Evolutionary conservation across 306 rosid genomes (phyloP).

Genomic region (Myrica gale): DNA sequence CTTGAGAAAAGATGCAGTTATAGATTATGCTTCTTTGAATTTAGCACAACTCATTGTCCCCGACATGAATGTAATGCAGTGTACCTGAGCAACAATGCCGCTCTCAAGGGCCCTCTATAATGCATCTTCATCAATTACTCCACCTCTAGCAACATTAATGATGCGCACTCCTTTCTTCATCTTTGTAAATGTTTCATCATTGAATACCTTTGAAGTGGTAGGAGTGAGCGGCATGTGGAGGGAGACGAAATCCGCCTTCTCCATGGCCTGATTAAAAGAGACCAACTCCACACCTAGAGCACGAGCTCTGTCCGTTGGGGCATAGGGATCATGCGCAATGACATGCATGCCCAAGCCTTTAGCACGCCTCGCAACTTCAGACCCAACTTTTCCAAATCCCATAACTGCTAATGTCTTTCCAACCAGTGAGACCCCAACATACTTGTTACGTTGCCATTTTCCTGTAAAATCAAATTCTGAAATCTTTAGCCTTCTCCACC

Average conservation of each 20-base stretch:
- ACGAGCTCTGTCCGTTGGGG: conserved; percentile 84
- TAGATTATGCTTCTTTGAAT: not conserved
- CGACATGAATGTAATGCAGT: not conserved
- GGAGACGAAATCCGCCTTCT: conserved; percentile 77
- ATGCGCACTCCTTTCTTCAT: conserved; percentile 88
- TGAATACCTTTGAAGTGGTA: conserved; percentile 66
- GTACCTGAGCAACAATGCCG: conserved; percentile 88
- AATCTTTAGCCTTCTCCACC: not conserved
- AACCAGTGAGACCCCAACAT: conserved; percentile 85
- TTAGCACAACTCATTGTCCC: not conserved
- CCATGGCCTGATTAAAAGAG: conserved; percentile 69
- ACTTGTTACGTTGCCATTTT: conserved; percentile 83
- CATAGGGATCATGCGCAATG: conserved; percentile 88
- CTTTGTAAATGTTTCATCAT: conserved; percentile 59
- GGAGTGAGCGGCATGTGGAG: conserved; percentile 94
- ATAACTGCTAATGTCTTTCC: conserved; percentile 86
- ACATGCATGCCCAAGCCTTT: conserved; percentile 91
- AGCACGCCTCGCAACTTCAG: conserved; percentile 87
- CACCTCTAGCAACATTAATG: conserved; percentile 85
- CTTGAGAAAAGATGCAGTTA: not conserved
- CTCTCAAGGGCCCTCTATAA: conserved; percentile 68
- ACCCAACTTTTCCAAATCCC: conserved; percentile 96
- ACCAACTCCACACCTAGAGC: conserved; percentile 90
- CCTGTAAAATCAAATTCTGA: conserved; percentile 37
- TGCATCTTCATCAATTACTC: conserved; percentile 92